phyloP scores from a whole-genome alignment of 1,284 basidiomycete species.

The Ceratobasidium theobromae region DNA sequence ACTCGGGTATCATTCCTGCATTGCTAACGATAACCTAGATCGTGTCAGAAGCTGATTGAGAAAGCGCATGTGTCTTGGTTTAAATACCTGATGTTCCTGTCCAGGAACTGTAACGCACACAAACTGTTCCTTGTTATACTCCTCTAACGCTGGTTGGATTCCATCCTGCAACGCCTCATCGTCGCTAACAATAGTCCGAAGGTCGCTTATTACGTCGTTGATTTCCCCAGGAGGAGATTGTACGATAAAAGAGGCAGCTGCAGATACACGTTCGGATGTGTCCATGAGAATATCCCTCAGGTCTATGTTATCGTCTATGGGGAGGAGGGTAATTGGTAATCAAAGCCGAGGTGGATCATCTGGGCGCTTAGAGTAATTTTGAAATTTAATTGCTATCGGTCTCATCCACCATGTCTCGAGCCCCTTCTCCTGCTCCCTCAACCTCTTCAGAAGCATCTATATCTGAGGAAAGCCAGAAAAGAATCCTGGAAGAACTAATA shows the following conservation, averaged over 20 bases:
- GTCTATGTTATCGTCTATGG: slow-evolving; percentile 3
- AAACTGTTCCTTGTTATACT: slow-evolving; percentile 86
- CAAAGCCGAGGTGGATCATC: background rate
- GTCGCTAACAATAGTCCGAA: slow-evolving; percentile 83
- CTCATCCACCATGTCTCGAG: slow-evolving; percentile 21
- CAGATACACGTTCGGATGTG: slow-evolving; percentile 61
- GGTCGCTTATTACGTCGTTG: slow-evolving; percentile 58
- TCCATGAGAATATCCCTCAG: slow-evolving; percentile 50
- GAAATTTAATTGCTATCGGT: slow-evolving; percentile 27
- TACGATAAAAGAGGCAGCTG: slow-evolving; percentile 75
- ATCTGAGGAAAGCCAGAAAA: slow-evolving; percentile 11
- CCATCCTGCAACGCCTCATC: slow-evolving; percentile 77
- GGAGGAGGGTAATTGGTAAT: slow-evolving; percentile 15
- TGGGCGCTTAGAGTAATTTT: slow-evolving; percentile 11
- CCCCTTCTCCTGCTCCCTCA: slow-evolving; percentile 15
- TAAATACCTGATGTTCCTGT: slow-evolving; percentile 65
- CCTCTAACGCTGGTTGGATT: slow-evolving; percentile 70
- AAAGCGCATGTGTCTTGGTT: slow-evolving; percentile 7
- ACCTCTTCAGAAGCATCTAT: slow-evolving; percentile 20
- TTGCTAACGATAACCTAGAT: slow-evolving; percentile 74
- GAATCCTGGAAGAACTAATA: slow-evolving; percentile 11
- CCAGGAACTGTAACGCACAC: slow-evolving; percentile 78
- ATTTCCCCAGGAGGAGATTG: slow-evolving; percentile 94
- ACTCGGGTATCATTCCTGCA: slow-evolving; percentile 54
- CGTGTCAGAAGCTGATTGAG: slow-evolving; percentile 13